Conservation (phyloP, 768 basidiomycete genomes). For the Hydnomerulius pinastri region DNA sequence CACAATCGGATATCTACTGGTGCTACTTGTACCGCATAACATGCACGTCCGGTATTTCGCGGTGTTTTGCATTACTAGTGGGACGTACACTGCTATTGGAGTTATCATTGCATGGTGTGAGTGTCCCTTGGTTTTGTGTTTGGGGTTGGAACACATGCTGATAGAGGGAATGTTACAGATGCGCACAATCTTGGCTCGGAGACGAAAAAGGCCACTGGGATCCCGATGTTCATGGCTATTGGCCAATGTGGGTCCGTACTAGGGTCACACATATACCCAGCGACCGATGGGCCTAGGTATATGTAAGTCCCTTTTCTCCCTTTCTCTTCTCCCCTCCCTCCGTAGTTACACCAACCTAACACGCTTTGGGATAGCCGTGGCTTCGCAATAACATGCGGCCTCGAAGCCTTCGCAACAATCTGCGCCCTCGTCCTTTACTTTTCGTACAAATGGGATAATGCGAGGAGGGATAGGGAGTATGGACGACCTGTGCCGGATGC, state of each 20-base stretch:
- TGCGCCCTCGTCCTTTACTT: conserved; percentile 55
- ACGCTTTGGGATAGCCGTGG: conserved; percentile 46
- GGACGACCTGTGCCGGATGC: conserved; percentile 49
- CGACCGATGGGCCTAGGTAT: conserved; percentile 62
- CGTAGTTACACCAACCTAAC: background rate
- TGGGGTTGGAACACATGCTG: background rate
- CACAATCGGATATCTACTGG: conserved; percentile 56
- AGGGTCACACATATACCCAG: conserved; percentile 75
- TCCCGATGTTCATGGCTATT: conserved; percentile 79
- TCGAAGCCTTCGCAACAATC: conserved; percentile 56
- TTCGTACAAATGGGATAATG: conserved; percentile 65
- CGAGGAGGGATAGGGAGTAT: conserved; percentile 49
- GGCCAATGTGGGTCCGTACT: conserved; percentile 77
- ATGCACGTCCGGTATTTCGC: conserved; percentile 74
- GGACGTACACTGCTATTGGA: conserved; percentile 77
- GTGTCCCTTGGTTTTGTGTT: conserved; percentile 25
- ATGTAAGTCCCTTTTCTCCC: conserved; percentile 47
- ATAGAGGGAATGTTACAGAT: conserved; percentile 42
- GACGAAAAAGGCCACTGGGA: conserved; percentile 73
- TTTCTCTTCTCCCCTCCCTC: background rate
- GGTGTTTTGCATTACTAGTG: conserved; percentile 73
- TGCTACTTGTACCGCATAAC: conserved; percentile 55
- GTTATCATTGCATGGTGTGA: conserved; percentile 77
- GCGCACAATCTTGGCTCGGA: conserved; percentile 80
- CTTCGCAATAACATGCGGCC: conserved; percentile 54